These are phyloP conservation scores for Multifurca ochricompacta DNA, from an alignment of 768 basidiomycete species.

Conservation along the genomic window DNA sequence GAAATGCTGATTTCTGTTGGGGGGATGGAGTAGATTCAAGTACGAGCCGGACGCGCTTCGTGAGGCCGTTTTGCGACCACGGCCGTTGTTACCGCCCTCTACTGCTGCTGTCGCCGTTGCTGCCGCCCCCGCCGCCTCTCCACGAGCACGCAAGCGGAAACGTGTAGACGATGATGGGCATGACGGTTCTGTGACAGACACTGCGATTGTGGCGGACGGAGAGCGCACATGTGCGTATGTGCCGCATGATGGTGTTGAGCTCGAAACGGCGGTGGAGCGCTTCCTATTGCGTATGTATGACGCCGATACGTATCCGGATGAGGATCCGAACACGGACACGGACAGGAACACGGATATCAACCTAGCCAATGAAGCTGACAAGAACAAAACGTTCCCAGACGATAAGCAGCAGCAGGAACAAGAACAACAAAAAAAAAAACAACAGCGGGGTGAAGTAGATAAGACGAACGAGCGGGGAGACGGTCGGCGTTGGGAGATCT, in stretches of 20 bases:
- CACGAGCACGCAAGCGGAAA: constrained; percentile 20
- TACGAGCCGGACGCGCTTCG: constrained; percentile 26
- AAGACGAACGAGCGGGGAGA: neutral
- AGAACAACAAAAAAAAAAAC: too few relatives aligned
- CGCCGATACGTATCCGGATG: neutral
- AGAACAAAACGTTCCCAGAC: neutral
- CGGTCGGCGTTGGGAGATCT: constrained; percentile 9
- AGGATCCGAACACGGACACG: neutral
- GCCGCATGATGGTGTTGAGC: constrained; percentile 22
- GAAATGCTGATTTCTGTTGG: neutral
- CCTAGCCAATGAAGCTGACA: neutral
- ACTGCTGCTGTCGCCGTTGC: too few relatives aligned
- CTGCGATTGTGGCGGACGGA: neutral
- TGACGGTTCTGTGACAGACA: constrained; percentile 4
- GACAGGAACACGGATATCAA: too few relatives aligned
- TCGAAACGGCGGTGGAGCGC: constrained; percentile 27
- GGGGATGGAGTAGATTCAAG: constrained; percentile 26
- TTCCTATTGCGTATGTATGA: constrained; percentile 24
- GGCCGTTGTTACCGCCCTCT: neutral
- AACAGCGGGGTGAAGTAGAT: neutral
- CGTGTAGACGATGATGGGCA: constrained; percentile 2
- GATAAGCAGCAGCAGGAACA: neutral
- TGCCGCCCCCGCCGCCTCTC: too few relatives aligned
- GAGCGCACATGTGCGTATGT: neutral
- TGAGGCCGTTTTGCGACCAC: constrained; percentile 22